Base-by-base conservation (phyloP, 768 basidiomycete species). In the Piloderma croceum region DNA sequence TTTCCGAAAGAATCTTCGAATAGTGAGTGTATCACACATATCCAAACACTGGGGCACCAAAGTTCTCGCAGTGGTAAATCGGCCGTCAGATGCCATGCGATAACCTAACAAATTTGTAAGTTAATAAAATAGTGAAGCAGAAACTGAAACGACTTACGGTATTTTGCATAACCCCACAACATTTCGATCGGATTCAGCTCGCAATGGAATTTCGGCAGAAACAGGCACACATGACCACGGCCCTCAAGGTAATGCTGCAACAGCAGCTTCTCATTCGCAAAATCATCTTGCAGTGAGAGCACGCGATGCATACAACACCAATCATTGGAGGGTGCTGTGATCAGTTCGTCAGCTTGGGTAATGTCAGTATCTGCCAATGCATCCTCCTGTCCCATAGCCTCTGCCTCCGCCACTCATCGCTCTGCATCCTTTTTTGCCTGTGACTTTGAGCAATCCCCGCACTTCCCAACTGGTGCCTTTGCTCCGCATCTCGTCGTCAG, bases 11-110 rank as follows among this genome's bases (percentile, higher is more conserved):
- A 47, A 46, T 12, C 46, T 36, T 7, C 48, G 39, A 34, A 59
- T 53, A 31, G 39, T 53, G 13, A 37, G 41, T 15, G 41, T 38
- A 9, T 41, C 34, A 20, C 50, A 46, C n/a, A 31, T 35, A 41
- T 55, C 25, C 20, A 55, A 38, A 38, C 49, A 47, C 31, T 58
- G 40, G 21, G 51, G 56, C 17, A 59, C 51, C 17, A 59, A 44
- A 25, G 22, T 39, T 29, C 53, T 45, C 15, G 48, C 48, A 3
- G 48, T 49, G n/a, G 49, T 46, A 43, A 58, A 57, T 24, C 38
- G 50, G 6, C 47, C 52, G 49, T 58, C 55, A 9, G 48, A 36
- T n/a, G 31, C 48, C 33, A 45, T 42, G 12, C 51, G 47, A 36
- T 52, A 57, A 31, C 33, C 56, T 58, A 3, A 7, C 45, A 18